Evolutionary conservation across 192 early-diverging fungal genomes (phyloP), one percentile per base, ranked within the genome.

Genomic region (Entomortierella beljakovae): DNA sequence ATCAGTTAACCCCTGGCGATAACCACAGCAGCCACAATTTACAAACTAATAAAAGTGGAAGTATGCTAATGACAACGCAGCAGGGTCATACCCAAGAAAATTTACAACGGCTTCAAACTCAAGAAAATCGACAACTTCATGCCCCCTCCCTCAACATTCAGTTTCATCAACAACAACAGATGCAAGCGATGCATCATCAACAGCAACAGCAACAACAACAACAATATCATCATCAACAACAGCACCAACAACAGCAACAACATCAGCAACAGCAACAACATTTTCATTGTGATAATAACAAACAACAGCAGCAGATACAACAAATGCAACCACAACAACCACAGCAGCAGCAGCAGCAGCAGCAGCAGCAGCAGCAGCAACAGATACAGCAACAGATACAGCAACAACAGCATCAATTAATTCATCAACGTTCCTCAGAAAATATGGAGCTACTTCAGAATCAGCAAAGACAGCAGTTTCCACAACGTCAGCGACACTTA

Each of bases 21-120:
- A 63, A 51, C 61, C 32, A 63, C 61, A 63, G 26, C 61, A 63
- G 61, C 61, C 61, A 63, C 61, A 63, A 63, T 63, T 63, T 63
- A 29, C 48, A 51, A 16, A 8, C 33, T 51, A 55, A 28, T 1
- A 42, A 33, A 28, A 42, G 51, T 22, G 43, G 38, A 25, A 55
- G 22, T 38, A 65, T 63, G 61, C 61, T 63, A 20, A 63, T 52
- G 48, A 63, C 61, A 63, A 63, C 48, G 37, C 63, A 65, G 22
- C 63, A 55, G 63, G 37, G 26, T n/a, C 63, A 55, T 26, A 22
- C 26, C 38, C 63, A 65, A 33, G 63, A 55, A 65, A 65, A 43
- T 65, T 55, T 65, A 35, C 63, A 65, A 54, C 63, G 52, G 63
- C 63, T 31, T 25, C 63, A 38, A 52, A 33, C 8, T 40, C 49